phyloP scores from a whole-genome alignment of 2,329 filamentous ascomycete species.

The Microsporum audouinii region DNA sequence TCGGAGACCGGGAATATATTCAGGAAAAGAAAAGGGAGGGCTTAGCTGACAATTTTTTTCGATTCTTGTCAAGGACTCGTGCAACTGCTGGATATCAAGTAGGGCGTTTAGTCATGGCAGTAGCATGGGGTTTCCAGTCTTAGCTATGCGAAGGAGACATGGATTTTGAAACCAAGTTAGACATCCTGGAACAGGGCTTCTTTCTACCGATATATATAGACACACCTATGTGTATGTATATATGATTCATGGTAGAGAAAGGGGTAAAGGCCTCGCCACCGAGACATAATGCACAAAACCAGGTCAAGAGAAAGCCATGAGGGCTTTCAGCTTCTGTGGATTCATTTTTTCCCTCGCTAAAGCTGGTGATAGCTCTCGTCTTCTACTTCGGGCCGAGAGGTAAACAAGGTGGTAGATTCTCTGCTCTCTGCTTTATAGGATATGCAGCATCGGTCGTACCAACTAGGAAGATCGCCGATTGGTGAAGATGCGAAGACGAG shows the following conservation, averaged over 20 bases:
- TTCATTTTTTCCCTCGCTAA: neutral
- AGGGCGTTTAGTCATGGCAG: neutral
- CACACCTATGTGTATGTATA: too few species aligned
- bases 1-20: neutral
- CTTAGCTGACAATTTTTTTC: neutral
- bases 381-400: neutral
- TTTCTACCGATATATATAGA: too few species aligned
- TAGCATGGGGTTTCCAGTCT: neutral
- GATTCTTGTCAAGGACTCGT: neutral
- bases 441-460: neutral
- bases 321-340: neutral
- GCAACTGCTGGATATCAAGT: neutral
- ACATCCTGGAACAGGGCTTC: too few species aligned
- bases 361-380: neutral
- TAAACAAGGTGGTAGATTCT: neutral
- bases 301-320: neutral
- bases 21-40: neutral
- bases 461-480: conserved; percentile 3
- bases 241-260: too few species aligned
- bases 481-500: neutral
- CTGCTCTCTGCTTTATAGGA: neutral
- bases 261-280: neutral
- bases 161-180: too few species aligned
- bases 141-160: too few species aligned
- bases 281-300: neutral